Evolutionary conservation across 2,329 filamentous ascomycete species (phyloP), one percentile per base, ranked within the genome.

Genomic region (Xylariaceae sp.): DNA sequence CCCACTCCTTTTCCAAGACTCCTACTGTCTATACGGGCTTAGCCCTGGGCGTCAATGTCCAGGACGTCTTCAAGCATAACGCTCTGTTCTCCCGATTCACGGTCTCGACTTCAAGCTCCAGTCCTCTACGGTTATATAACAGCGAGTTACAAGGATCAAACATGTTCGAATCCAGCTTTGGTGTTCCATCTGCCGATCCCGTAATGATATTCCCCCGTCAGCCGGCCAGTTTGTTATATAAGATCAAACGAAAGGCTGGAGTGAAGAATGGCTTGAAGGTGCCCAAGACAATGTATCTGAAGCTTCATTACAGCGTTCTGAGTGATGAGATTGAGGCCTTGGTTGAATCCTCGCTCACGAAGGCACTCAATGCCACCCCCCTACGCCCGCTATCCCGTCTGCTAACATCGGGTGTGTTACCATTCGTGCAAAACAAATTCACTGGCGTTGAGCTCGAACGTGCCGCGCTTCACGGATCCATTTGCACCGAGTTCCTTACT

Each of bases 11-110:
- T 70, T 81, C 84, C 13, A 83, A 82, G 13, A 79, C 81, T 6
- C 82, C 83, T 17, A 83, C 80, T 2, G 80, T 95, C 17, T 82
- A 87, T 2, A 88, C 94, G 1, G 82, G 88, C 1, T 78, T 99
- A 3, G 90, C 91, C 0, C 80, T 99, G 2, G 92, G 93, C 2
- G 94, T 99, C 63, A 97, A 97, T 65, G 94, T 99, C 4, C 92
- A 97, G 68, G 94, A 99, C 67, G 85, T 95, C 34, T 97, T 97
- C 78, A 96, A 96, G 71, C 85, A 90, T 63, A 77, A 86, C 6
- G 81, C 85, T 0, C 80, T 97, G 0, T 94, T 94, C 69, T 97
- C 92, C 0, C 88, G 88, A 8, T 99, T 99, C 72, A 96, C 90
- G 11, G 88, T 99, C 55, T 92, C 90, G 10, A 92, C 92, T 0